Base-by-base conservation (phyloP, 495 filamentous ascomycete genomes). In the Hypoxylon crocopeplum region DNA sequence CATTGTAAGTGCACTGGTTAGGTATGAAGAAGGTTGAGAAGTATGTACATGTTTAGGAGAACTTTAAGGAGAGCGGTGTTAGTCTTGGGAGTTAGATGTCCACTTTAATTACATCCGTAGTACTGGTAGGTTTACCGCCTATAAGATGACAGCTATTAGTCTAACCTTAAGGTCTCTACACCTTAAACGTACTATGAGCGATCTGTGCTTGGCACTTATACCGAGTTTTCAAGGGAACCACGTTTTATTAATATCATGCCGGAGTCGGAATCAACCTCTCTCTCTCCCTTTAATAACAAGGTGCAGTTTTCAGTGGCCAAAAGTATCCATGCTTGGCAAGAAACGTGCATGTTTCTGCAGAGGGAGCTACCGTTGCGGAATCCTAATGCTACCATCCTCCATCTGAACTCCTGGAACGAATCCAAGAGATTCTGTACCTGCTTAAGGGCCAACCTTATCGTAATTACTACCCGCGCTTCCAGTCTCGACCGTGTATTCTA, bases 401-500 rank as follows among this genome's bases (percentile, higher is more conserved):
- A 64, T 58, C 53, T 53, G 54, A 58, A 64, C 54, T 54, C 46
- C 42, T 37, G 19, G 24, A 20, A 41, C 42, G 41, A 36, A 32
- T 58, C n/a, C n/a, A 37, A 50, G 60, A 57, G 48, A 53, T 58
- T 58, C 41, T 49, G 60, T 64, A 53, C 54, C 60, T 64, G 53
- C 48, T 51, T 56, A 62, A 48, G 42, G 48, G 32, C 34, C 21
- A 57, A 58, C 59, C 48, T 58, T 57, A 63, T 53, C 38, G 34
- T 39, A 25, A 34, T 16, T 34, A 34, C 32, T 47, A 47, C 44
- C 38, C 40, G 32, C 16, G 33, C 13, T 33, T n/a, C 39, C 22
- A 47, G 32, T 48, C 48, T 53, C 17, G 42, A 41, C 42, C 34
- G n/a, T 44, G 25, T 24, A 25, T 44, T 39, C 12, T 17, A 37